These are phyloP conservation scores for Cryptococcus hybrid DNA, from an alignment of 1,284 basidiomycete species.

Conservation along the genomic window DNA sequence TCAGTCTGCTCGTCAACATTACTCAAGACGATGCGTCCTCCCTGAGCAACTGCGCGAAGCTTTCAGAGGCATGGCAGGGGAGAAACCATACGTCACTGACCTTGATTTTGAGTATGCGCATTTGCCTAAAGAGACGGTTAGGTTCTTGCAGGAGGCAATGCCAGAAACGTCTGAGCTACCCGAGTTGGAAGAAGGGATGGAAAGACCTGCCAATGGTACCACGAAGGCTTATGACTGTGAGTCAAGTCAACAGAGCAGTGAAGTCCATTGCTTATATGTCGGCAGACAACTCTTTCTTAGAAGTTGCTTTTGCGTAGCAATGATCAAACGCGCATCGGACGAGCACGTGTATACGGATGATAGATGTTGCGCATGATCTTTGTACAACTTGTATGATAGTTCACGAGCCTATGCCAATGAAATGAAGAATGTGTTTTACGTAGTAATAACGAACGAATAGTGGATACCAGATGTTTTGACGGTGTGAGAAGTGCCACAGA, in stretches of 20 bases:
- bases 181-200: slow-evolving; percentile 13
- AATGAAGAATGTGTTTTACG: too few relatives aligned
- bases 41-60: slow-evolving; percentile 86
- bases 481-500: slow-evolving; percentile 1
- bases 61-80: slow-evolving; percentile 85
- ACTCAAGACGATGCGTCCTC: slow-evolving; percentile 89
- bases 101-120: slow-evolving; percentile 86
- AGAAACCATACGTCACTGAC: slow-evolving; percentile 95
- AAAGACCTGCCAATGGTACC: slow-evolving; percentile 1
- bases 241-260: slow-evolving; percentile 9
- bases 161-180: slow-evolving; percentile 30
- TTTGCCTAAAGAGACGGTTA: slow-evolving; percentile 72
- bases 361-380: too few relatives aligned
- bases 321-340: too few relatives aligned
- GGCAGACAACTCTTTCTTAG: slow-evolving; percentile 42
- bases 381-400: too few relatives aligned
- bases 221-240: slow-evolving; percentile 42
- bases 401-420: too few relatives aligned
- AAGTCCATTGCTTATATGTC: not conserved
- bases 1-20: slow-evolving; percentile 90
- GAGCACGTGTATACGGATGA: too few relatives aligned
- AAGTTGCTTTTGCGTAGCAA: slow-evolving; percentile 23
- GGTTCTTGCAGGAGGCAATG: slow-evolving; percentile 65
- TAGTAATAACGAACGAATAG: too few relatives aligned
- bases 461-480: too few relatives aligned